These are phyloP conservation scores for Zygotorulaspora florentina DNA, from an alignment of 805 yeast genomes.

Conservation along the genomic window DNA sequence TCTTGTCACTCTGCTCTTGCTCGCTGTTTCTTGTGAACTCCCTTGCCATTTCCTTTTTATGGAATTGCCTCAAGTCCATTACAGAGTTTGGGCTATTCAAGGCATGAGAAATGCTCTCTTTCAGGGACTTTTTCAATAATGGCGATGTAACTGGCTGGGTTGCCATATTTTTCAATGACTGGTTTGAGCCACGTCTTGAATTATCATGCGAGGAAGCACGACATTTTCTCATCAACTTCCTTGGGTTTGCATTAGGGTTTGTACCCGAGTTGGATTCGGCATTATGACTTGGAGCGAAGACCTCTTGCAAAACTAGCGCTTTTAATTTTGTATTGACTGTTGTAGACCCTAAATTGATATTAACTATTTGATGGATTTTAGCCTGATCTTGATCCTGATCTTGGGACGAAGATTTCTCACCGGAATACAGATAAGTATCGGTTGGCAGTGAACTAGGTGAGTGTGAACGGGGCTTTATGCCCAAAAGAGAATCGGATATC, in stretches of 20 bases:
- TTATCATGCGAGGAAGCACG: conserved; percentile 17
- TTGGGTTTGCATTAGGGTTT: conserved; percentile 3
- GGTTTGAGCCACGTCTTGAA: conserved; percentile 24
- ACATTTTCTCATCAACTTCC: conserved; percentile 10
- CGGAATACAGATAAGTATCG: conserved; percentile 27
- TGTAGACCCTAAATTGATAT: conserved; percentile 45
- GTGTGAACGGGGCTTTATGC: conserved; percentile 48
- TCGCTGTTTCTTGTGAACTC: conserved; percentile 13
- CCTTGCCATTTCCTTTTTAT: conserved; percentile 25
- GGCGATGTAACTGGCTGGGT: conserved; percentile 19
- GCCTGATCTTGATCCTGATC: background rate
- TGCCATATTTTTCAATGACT: conserved; percentile 17
- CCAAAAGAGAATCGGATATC: conserved; percentile 76
- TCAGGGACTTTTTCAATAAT: conserved; percentile 20
- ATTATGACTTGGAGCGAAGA: conserved; percentile 42
- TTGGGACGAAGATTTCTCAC: conserved; percentile 17
- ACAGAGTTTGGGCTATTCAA: conserved; percentile 30
- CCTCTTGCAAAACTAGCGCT: conserved; percentile 68
- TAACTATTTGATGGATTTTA: conserved; percentile 1
- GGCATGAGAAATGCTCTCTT: conserved; percentile 27
- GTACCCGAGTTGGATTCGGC: background rate
- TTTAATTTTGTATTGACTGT: conserved; percentile 66
- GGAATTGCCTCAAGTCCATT: conserved; percentile 32
- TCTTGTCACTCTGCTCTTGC: conserved; percentile 1
- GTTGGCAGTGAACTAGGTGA: conserved; percentile 35